phyloP scores from a whole-genome alignment of 2,329 filamentous ascomycete genomes.

The Emergomyces pasteurianus region DNA sequence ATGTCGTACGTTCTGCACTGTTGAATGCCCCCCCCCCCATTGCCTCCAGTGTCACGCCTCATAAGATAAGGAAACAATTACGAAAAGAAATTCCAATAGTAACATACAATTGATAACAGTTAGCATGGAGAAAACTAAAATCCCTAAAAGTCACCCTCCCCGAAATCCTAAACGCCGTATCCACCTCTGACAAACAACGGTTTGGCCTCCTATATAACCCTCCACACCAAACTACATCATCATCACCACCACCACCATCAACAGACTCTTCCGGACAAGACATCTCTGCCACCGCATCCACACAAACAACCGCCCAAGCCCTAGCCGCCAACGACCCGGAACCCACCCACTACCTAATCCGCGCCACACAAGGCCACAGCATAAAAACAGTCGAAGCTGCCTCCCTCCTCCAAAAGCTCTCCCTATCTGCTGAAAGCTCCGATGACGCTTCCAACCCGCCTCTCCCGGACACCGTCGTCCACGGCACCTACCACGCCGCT shows the following conservation, averaged over 20 bases:
- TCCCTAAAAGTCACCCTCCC: constrained; percentile 60
- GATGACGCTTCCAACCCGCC: constrained; percentile 6
- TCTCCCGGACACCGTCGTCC: constrained; percentile 58
- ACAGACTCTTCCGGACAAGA: constrained; percentile 7
- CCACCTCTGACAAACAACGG: constrained; percentile 76
- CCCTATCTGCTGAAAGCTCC: constrained; percentile 33
- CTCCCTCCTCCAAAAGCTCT: constrained; percentile 57
- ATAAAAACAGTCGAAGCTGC: constrained; percentile 61
- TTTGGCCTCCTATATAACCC: constrained; percentile 60
- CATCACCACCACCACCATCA: constrained; percentile 9
- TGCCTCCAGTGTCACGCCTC: not conserved
- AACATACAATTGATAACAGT: constrained; percentile 23
- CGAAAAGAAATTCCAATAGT: not conserved
- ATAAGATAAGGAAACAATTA: not conserved
- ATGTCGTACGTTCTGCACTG: constrained; percentile 42
- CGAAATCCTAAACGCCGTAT: constrained; percentile 60
- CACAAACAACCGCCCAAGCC: constrained; percentile 24
- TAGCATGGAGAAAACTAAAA: constrained; percentile 49
- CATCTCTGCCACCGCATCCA: constrained; percentile 12
- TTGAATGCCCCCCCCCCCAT: not conserved
- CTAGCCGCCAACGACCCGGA: constrained; percentile 32
- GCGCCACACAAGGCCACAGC: constrained; percentile 89
- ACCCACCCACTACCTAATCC: constrained; percentile 66
- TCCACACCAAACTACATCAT: constrained; percentile 13
- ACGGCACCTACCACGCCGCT: constrained; percentile 77